phyloP scores from a whole-genome alignment of 2,329 filamentous ascomycete genomes.

The Clarireedia paspali region DNA sequence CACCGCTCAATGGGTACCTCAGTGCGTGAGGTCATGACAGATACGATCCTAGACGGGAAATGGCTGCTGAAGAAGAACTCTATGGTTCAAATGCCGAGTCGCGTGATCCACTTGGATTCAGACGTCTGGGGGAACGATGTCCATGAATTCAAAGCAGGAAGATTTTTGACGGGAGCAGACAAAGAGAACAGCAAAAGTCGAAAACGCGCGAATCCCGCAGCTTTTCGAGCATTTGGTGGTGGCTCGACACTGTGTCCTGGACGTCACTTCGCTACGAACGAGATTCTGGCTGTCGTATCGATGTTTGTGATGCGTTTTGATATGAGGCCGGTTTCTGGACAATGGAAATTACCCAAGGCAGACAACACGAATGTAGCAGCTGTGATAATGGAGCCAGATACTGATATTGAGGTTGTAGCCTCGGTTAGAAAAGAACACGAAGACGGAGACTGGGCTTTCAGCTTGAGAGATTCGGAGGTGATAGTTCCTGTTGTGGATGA shows the following conservation, averaged over 20 bases:
- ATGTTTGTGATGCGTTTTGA: constrained; percentile 31
- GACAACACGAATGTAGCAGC: background rate
- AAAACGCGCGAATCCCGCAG: constrained; percentile 19
- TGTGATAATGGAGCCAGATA: constrained; percentile 5
- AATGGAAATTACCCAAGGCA: background rate
- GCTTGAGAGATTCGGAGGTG: background rate
- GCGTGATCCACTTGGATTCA: constrained; percentile 26
- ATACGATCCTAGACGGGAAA: constrained; percentile 28
- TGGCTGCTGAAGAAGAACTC: constrained; percentile 33
- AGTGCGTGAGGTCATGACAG: constrained; percentile 31
- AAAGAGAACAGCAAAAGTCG: constrained; percentile 9
- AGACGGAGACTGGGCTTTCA: background rate
- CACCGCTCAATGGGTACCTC: constrained; percentile 32
- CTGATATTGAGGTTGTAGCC: background rate
- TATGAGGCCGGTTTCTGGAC: background rate
- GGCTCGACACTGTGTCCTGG: constrained; percentile 30
- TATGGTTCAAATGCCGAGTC: constrained; percentile 26
- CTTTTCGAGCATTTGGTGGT: constrained; percentile 31
- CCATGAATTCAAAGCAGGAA: constrained; percentile 28
- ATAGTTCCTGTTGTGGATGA: background rate
- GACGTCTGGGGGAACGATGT: constrained; percentile 29
- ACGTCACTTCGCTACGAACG: constrained; percentile 31
- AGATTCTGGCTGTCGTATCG: constrained; percentile 28
- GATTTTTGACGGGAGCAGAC: constrained; percentile 22
- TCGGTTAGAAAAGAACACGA: constrained; percentile 11